Percentiles rank a stretch among this genome's conserved stretches.
Conservation (phyloP, 2,329 filamentous ascomycete species). For the Cryphonectria japonica region DNA sequence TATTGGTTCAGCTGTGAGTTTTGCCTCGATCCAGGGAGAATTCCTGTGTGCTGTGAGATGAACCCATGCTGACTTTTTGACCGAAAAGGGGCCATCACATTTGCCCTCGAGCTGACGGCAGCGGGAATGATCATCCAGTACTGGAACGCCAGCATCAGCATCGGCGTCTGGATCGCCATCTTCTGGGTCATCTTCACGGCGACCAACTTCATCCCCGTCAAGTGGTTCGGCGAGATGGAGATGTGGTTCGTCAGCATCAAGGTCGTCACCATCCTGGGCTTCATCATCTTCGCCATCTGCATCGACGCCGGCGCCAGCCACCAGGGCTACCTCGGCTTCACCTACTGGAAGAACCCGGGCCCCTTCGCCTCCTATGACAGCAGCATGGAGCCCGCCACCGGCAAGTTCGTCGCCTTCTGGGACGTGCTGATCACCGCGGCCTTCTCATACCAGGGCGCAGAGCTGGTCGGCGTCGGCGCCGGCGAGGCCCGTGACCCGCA, state of each 20-base stretch:
- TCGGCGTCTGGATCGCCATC: constrained; percentile 29
- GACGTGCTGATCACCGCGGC: constrained; percentile 29
- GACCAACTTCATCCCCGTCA: constrained; percentile 30
- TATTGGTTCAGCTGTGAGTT: constrained; percentile 74
- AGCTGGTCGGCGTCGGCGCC: constrained; percentile 37
- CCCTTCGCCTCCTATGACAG: constrained; percentile 23
- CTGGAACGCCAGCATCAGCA: constrained; percentile 13
- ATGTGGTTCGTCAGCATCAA: constrained; percentile 29
- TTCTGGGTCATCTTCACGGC: constrained; percentile 31
- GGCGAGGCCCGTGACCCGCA: constrained; percentile 54
- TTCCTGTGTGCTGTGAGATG: too few species aligned
- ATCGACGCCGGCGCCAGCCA: constrained; percentile 57
- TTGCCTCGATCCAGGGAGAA: too few species aligned
- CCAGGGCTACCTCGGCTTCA: constrained; percentile 26
- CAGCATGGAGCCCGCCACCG: constrained; percentile 20
- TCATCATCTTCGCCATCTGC: constrained; percentile 66
- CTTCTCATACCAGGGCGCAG: constrained; percentile 31
- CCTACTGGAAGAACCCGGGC: constrained; percentile 44
- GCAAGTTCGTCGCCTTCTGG: constrained; percentile 28
- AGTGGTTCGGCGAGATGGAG: constrained; percentile 27
- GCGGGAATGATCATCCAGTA: constrained; percentile 12
- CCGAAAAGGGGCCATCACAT: constrained; percentile 11
- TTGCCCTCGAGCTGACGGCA: constrained; percentile 8
- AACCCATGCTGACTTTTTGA: neutral
- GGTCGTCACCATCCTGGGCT: constrained; percentile 23